These are phyloP conservation scores for Talaromyces liani DNA, from an alignment of 495 filamentous ascomycete genomes.

Conservation along the genomic window DNA sequence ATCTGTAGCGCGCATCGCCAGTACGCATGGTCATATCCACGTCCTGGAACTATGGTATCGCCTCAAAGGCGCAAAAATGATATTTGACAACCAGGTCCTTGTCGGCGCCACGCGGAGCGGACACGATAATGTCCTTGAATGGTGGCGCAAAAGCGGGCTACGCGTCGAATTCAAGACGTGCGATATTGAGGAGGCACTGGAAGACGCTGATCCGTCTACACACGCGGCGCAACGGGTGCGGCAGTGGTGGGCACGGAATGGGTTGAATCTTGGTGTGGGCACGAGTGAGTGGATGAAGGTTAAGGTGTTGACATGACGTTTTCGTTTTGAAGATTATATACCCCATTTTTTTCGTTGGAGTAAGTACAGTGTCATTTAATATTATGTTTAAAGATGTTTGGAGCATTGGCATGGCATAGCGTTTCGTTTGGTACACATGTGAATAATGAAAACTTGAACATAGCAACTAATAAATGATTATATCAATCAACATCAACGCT, in stretches of 20 bases:
- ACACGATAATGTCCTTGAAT: constrained; percentile 75
- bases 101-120: constrained; percentile 84
- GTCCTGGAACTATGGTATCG: constrained; percentile 78
- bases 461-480: neutral
- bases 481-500: neutral
- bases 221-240: constrained; percentile 58
- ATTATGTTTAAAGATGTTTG: neutral
- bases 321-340: constrained; percentile 1
- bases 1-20: constrained; percentile 73
- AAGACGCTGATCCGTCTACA: constrained; percentile 66
- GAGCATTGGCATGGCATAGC: neutral
- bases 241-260: constrained; percentile 86
- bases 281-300: constrained; percentile 93
- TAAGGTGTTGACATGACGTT: constrained; percentile 43
- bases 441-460: neutral
- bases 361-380: neutral
- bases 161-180: constrained; percentile 89
- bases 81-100: constrained; percentile 82
- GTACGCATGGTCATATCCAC: constrained; percentile 75
- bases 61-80: constrained; percentile 72
- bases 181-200: constrained; percentile 89
- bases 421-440: neutral
- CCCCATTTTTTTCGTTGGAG: neutral
- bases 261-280: constrained; percentile 75
- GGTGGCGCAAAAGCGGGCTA: constrained; percentile 76